Base-by-base conservation (phyloP, 164 flowering plant genomes). In the Macadamia tetraphylla region DNA sequence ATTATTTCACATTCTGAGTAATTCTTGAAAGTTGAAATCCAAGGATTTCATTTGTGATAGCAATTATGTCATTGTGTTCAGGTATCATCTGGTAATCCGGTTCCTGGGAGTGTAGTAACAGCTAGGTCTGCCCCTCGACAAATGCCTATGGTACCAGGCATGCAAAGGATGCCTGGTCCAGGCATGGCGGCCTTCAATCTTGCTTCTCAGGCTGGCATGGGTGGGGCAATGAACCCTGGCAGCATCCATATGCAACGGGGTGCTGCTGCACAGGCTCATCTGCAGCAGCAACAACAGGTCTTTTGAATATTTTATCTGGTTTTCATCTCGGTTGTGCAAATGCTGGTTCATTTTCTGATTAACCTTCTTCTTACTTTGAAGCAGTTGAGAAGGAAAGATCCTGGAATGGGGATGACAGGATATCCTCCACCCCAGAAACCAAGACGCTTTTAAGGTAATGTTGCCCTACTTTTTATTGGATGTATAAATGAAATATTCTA, bases 371-470 rank as follows among this genome's bases (percentile, higher is more conserved):
- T 40, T 60, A 15, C 68, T 48, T 49, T 62, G 30, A 60, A 71
- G 70, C 82, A 88, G 97, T 51, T 87, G 84, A 80, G 95, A 79
- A 82, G 98, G 75, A 92, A 94, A 76, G 98, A 91, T 43, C 85
- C 88, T 3, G 90, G 92, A 60, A 86, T 86, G 89, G 94, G 96
- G 56, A 83, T 87, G 89, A 31, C 86, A 55, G 97, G 95, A 70
- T 90, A 88, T 63, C 94, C 96, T 75, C 94, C 87, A 0, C 90
- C 82, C 63, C 94, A 87, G 81, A 94, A 84, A 44, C 5, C 40
- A 35, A 83, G 94, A 75, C 90, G 97, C 43, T 80, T 79, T 42
- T 89, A 78, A 86, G 83, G 88, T 79, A 74, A 65, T 61, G 59
- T 60, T 31, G 23, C 31, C 52, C 32, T 53, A 12, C 15, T 17